phyloP scores from a whole-genome alignment of 306 rosid genomes.

The Fagus crenata region DNA sequence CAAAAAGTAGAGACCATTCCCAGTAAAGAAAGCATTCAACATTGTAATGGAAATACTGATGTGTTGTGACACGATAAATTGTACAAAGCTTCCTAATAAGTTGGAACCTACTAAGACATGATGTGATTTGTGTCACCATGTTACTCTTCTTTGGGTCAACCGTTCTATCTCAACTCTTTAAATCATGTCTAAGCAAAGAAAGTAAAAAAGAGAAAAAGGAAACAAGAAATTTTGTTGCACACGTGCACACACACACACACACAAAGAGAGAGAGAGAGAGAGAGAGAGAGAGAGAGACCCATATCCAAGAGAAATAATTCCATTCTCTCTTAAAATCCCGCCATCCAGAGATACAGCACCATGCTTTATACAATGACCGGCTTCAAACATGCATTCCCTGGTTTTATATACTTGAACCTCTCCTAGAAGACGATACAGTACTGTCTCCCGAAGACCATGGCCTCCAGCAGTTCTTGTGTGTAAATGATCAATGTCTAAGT shows the following conservation, averaged over 20 bases:
- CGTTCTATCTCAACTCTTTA: not conserved
- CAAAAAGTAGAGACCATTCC: not conserved
- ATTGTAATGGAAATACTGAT: not conserved
- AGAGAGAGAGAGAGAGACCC: slow-evolving; percentile 35
- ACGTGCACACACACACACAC: not conserved
- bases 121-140: not conserved
- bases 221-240: not conserved
- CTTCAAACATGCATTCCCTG: slow-evolving; percentile 49
- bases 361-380: slow-evolving; percentile 45
- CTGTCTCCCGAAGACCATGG: slow-evolving; percentile 58
- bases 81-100: not conserved
- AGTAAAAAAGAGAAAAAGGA: not conserved
- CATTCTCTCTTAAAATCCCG: slow-evolving; percentile 51
- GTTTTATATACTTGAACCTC: slow-evolving; percentile 61
- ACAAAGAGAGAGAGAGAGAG: no score
- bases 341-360: slow-evolving; percentile 76
- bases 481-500: slow-evolving; percentile 37
- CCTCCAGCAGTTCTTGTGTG: slow-evolving; percentile 41
- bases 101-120: not conserved
- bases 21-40: not conserved
- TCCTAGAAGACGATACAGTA: slow-evolving; percentile 50
- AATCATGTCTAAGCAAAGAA: not conserved
- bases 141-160: not conserved
- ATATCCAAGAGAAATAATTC: slow-evolving; percentile 46
- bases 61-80: not conserved